These are phyloP conservation scores for Lindgomyces ingoldianus DNA, from an alignment of 495 filamentous ascomycete species.

Conservation along the genomic window DNA sequence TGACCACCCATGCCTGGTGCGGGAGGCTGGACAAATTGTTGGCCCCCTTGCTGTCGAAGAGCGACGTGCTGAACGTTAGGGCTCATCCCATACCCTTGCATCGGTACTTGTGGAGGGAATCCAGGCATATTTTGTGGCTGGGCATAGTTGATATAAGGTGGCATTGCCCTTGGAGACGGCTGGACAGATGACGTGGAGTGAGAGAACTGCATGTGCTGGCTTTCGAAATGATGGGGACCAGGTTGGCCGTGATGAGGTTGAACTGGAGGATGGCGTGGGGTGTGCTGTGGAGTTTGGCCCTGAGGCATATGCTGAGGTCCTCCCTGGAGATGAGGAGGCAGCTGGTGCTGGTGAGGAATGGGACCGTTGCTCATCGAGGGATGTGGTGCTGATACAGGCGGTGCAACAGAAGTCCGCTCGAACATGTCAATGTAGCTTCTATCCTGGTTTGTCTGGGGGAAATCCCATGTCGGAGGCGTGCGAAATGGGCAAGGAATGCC, in stretches of 20 bases:
- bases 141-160: constrained; percentile 67
- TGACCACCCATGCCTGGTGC: constrained; percentile 65
- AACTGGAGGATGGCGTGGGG: constrained; percentile 40
- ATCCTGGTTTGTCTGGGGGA: constrained; percentile 61
- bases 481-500: constrained; percentile 76
- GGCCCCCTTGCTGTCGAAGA: constrained; percentile 49
- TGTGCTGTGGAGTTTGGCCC: constrained; percentile 41
- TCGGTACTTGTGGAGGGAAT: constrained; percentile 56
- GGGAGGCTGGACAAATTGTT: constrained; percentile 67
- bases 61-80: constrained; percentile 45
- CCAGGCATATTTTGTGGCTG: constrained; percentile 31
- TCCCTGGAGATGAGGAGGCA: constrained; percentile 55
- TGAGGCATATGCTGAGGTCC: constrained; percentile 15
- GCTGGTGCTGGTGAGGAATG: constrained; percentile 74
- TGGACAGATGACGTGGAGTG: constrained; percentile 65
- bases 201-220: constrained; percentile 83
- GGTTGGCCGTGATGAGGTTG: constrained; percentile 48
- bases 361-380: constrained; percentile 59
- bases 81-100: constrained; percentile 69
- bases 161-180: constrained; percentile 75
- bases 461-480: constrained; percentile 77
- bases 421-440: constrained; percentile 76
- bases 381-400: constrained; percentile 67
- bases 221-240: constrained; percentile 68
- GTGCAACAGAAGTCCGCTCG: constrained; percentile 58